Evolutionary conservation across 805 yeast genomes (phyloP).

Genomic region (Ogataea dorogensis): DNA sequence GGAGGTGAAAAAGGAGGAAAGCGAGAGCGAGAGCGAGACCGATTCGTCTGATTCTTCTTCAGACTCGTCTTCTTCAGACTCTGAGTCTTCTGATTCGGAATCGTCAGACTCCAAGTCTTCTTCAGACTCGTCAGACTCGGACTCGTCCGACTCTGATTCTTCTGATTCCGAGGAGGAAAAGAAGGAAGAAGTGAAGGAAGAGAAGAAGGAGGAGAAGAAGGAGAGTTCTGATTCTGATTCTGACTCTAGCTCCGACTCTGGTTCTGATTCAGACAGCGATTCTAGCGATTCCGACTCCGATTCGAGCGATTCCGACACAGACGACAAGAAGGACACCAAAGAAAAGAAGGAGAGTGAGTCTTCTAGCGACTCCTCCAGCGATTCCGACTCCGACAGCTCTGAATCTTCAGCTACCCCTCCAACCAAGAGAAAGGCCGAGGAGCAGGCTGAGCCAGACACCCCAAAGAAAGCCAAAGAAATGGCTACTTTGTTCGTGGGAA

Average conservation of each 20-base stretch:
- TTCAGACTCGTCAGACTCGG: constrained; percentile 2
- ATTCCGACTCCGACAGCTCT: constrained; percentile 26
- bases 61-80: no score
- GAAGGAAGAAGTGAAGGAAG: no score
- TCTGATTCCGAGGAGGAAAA: constrained; percentile 23
- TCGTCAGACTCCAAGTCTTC: constrained; percentile 3
- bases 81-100: constrained; percentile 8
- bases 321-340: constrained; percentile 26
- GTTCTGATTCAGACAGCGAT: constrained; percentile 18
- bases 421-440: constrained; percentile 43
- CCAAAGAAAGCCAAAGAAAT: constrained; percentile 65
- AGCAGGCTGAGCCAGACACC: constrained; percentile 35
- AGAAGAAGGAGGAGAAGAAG: no score
- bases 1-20: constrained; percentile 15
- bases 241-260: constrained; percentile 19
- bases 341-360: constrained; percentile 13
- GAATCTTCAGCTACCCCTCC: constrained; percentile 26
- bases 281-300: constrained; percentile 19
- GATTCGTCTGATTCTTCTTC: constrained; percentile 7
- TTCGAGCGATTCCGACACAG: constrained; percentile 25
- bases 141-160: constrained; percentile 11
- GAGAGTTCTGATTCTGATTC: constrained; percentile 21
- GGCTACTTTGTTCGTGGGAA: constrained; percentile 92
- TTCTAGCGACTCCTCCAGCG: constrained; percentile 20
- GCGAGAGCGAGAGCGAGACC: constrained; percentile 12